Percentiles rank a stretch among this genome's conserved stretches.
These are phyloP conservation scores for Cladosporium sp. DNA, from an alignment of 2,329 filamentous ascomycete species.

Conservation along the genomic window DNA sequence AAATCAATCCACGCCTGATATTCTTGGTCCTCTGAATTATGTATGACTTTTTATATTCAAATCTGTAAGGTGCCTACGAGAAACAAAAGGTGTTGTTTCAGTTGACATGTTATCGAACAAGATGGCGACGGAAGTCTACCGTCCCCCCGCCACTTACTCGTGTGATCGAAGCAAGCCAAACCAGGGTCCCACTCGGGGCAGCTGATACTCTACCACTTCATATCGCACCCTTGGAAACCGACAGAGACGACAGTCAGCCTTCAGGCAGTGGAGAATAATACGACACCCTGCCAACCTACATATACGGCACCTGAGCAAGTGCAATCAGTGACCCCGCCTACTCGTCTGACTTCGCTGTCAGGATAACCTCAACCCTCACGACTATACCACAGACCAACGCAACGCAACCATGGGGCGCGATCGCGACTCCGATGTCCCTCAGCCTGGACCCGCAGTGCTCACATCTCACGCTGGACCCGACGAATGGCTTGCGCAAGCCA, in stretches of 20 bases:
- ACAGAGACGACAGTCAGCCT: background rate
- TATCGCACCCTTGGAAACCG: background rate
- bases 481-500: conserved; percentile 95
- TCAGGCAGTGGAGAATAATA: background rate
- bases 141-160: background rate
- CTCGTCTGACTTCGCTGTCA: conserved; percentile 22
- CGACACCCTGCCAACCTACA: background rate
- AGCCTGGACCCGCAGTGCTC: conserved; percentile 86
- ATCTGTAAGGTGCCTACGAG: background rate
- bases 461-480: conserved; percentile 82
- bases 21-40: too few species aligned
- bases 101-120: background rate
- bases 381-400: background rate
- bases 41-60: too few species aligned
- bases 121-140: background rate
- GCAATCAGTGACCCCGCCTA: background rate
- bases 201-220: background rate
- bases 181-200: background rate
- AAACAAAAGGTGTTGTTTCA: background rate
- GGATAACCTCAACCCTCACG: conserved; percentile 5
- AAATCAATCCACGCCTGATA: too few species aligned
- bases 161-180: background rate
- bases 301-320: background rate
- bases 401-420: conserved; percentile 47
- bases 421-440: conserved; percentile 64